These are phyloP conservation scores for Basidiobolus meristosporus DNA, from an alignment of 371 early-diverging fungal genomes.

Conservation along the genomic window DNA sequence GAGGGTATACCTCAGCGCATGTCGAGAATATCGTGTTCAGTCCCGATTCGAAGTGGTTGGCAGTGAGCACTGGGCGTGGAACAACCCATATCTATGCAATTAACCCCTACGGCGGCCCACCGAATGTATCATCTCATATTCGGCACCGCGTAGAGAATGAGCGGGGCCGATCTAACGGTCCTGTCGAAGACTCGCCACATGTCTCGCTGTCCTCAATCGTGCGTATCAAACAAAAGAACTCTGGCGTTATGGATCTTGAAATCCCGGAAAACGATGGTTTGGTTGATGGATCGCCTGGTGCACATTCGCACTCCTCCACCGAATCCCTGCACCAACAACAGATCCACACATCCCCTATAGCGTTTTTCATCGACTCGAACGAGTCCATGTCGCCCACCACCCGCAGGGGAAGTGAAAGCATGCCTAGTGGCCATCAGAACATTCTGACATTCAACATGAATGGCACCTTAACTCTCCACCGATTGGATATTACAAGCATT, in stretches of 20 bases:
- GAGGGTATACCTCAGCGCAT: conserved; percentile 59
- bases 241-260: neutral
- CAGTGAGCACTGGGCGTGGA: conserved; percentile 53
- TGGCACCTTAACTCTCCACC: neutral
- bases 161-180: neutral
- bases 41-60: conserved; percentile 57
- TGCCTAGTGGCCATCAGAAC: neutral
- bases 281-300: neutral
- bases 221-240: neutral
- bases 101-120: conserved; percentile 45
- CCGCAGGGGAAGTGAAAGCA: no score
- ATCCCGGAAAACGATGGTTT: neutral
- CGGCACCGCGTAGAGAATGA: conserved; percentile 3
- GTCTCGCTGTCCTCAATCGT: neutral
- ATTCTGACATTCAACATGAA: neutral
- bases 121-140: conserved; percentile 35
- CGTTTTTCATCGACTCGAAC: neutral
- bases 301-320: neutral
- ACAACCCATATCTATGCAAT: conserved; percentile 59
- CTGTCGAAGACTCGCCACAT: neutral
- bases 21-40: conserved; percentile 56
- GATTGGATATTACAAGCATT: neutral
- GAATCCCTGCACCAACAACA: no score
- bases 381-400: no score
- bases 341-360: neutral